A percentile compares a stretch with the other conserved stretches of the same genome.
phyloP scores from a whole-genome alignment of 2,329 filamentous ascomycete genomes.

The Cytospora schulzeri region DNA sequence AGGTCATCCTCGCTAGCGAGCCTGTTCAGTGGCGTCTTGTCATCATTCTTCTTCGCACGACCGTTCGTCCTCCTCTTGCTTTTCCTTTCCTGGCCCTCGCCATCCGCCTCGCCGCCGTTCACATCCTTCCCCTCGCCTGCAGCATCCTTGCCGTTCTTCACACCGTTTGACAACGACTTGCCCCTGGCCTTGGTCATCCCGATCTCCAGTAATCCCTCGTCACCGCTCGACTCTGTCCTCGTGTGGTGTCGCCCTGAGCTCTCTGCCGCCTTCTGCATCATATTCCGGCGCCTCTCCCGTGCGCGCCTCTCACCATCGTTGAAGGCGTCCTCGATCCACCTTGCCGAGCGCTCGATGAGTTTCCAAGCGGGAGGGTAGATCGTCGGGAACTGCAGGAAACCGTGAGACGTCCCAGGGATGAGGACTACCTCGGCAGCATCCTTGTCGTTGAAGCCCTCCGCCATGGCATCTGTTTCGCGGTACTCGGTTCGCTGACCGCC shows the following conservation, averaged over 20 bases:
- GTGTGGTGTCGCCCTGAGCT: slow-evolving; percentile 47
- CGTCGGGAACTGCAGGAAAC: slow-evolving; percentile 87
- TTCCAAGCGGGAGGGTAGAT: slow-evolving; percentile 91
- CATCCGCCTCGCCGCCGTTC: slow-evolving; percentile 32
- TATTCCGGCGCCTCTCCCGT: slow-evolving; percentile 34
- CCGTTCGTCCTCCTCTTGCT: slow-evolving; percentile 36
- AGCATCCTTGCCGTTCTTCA: slow-evolving; percentile 32
- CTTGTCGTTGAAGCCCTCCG: slow-evolving; percentile 67
- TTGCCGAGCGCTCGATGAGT: slow-evolving; percentile 75
- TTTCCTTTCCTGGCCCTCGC: slow-evolving; percentile 30
- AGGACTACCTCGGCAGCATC: slow-evolving; percentile 80
- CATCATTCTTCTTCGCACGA: slow-evolving; percentile 35
- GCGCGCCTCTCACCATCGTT: slow-evolving; percentile 49
- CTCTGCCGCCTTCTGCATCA: slow-evolving; percentile 25
- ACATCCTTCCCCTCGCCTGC: slow-evolving; percentile 27
- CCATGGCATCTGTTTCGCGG: slow-evolving; percentile 45
- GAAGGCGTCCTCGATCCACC: slow-evolving; percentile 84
- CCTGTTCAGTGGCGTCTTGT: slow-evolving; percentile 49
- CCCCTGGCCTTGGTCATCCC: slow-evolving; percentile 61
- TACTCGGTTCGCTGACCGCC: slow-evolving; percentile 57
- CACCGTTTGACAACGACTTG: slow-evolving; percentile 25
- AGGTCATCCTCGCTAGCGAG: slow-evolving; percentile 61
- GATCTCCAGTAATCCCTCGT: slow-evolving; percentile 89
- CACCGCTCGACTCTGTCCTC: slow-evolving; percentile 66
- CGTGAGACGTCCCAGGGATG: slow-evolving; percentile 87